Base-by-base conservation (phyloP, 495 filamentous ascomycete species). In the Filosporella fistucella region DNA sequence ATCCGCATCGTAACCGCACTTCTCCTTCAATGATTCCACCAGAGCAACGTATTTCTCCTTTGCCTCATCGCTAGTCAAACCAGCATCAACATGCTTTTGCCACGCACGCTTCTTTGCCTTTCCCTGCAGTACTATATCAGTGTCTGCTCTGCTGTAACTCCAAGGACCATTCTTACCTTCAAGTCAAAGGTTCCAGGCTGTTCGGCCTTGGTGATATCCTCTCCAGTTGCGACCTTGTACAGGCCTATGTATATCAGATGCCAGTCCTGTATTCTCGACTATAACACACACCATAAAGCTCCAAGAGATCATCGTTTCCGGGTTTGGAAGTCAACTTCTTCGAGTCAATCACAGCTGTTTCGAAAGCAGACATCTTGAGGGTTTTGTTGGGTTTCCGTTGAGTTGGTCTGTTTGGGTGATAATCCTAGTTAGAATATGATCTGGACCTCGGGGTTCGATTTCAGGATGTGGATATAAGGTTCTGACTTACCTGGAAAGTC, bases 41-140 rank as follows among this genome's bases (percentile, higher is more conserved):
- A 82, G 62, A 63, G 74, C 63, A 55, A 93, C 82, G 65, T 96
- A 96, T 51, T 77, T 69, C 61, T 77, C 76, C 79, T 91, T 80
- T 8, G 88, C 86, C 45, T 83, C 63, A 51, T 77, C 69, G 32
- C 71, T 46, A 37, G 69, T 76, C 41, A 82, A 63, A 40, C 74
- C 74, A 41, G 82, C 76, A 20, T 81, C 66, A 51, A 76, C 66
- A 47, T 81, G 48, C 47, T 77, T 73, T 64, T 83, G 62, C 88
- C 88, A 96, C 16, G 81, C 82, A 26, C 74, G 73, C 70, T 80
- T 76, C 75, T 91, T 93, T 52, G 80, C 81, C 69, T 89, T 91
- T 65, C 68, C 80, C 88, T 94, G 23, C 47, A 6, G 20, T 23
- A 41, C 8, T 9, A 17, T 1, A 35, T 35, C 32, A 35, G 39